Evolutionary conservation across 139 green algal species (phyloP).

Genomic region (Mychonastes homosphaera): DNA sequence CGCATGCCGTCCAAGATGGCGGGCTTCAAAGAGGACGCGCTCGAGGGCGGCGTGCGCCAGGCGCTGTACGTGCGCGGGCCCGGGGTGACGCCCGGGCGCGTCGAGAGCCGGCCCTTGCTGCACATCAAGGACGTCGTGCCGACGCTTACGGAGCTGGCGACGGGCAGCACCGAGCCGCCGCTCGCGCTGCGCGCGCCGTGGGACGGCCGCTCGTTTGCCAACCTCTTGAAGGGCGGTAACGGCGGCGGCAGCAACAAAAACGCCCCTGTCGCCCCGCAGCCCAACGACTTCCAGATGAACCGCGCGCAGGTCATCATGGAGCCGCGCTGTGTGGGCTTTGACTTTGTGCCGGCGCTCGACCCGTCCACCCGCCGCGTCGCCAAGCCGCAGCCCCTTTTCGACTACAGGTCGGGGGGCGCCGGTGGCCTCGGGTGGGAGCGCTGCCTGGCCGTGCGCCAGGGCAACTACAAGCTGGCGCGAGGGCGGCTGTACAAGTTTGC

Average conservation of each 20-base stretch:
- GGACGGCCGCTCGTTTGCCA: conserved; percentile 2
- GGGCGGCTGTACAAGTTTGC: conserved; percentile 2
- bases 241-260: conserved; percentile 9
- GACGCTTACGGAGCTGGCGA: not conserved
- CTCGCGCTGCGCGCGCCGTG: not conserved
- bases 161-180: not conserved
- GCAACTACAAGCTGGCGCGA: conserved; percentile 13
- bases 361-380: not conserved
- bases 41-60: conserved; percentile 14
- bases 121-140: conserved; percentile 11
- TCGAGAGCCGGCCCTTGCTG: conserved; percentile 11
- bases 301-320: conserved; percentile 7
- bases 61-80: conserved; percentile 7
- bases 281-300: not conserved
- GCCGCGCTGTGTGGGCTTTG: conserved; percentile 1
- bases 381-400: conserved; percentile 12
- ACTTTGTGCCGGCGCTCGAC: conserved; percentile 7
- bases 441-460: conserved; percentile 10
- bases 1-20: conserved; percentile 16
- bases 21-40: conserved; percentile 2
- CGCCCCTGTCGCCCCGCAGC: not conserved
- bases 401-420: conserved; percentile 5
- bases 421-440: conserved; percentile 7
- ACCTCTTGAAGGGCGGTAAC: not conserved
- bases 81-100: conserved; percentile 1